A percentile compares a stretch with the other conserved stretches of the same genome.
phyloP scores from a whole-genome alignment of 306 rosid species.

The Luffa aegyptiaca region DNA sequence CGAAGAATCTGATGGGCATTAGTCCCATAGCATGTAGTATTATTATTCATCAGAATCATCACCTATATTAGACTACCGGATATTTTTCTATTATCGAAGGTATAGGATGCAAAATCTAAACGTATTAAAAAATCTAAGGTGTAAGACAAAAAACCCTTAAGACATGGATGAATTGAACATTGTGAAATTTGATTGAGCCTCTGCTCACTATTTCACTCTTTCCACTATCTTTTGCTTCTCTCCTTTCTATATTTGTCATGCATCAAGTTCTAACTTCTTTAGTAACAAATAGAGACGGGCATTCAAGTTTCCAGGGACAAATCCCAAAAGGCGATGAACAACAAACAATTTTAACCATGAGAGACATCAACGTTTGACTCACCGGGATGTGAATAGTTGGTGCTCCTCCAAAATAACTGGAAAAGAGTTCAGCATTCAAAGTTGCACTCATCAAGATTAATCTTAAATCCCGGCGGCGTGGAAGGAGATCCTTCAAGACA shows the following conservation, averaged over 20 bases:
- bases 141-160: background rate
- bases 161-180: background rate
- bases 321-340: background rate
- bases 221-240: background rate
- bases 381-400: conserved; percentile 51
- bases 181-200: background rate
- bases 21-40: background rate
- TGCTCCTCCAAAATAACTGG: conserved; percentile 44
- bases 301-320: background rate
- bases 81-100: background rate
- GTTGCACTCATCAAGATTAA: conserved; percentile 52
- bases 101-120: background rate
- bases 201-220: background rate
- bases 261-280: background rate
- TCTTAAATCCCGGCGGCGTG: conserved; percentile 41
- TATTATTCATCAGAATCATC: background rate
- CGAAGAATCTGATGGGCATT: background rate
- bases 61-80: background rate
- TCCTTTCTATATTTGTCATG: background rate
- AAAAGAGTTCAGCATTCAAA: conserved; percentile 53
- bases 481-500: conserved; percentile 48
- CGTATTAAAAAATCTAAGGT: background rate
- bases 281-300: background rate
- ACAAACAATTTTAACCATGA: conserved; percentile 3
- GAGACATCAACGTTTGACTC: conserved; percentile 10